These are phyloP conservation scores for Nadsonia commutata DNA, from an alignment of 1,139 yeast species.

Conservation along the genomic window DNA sequence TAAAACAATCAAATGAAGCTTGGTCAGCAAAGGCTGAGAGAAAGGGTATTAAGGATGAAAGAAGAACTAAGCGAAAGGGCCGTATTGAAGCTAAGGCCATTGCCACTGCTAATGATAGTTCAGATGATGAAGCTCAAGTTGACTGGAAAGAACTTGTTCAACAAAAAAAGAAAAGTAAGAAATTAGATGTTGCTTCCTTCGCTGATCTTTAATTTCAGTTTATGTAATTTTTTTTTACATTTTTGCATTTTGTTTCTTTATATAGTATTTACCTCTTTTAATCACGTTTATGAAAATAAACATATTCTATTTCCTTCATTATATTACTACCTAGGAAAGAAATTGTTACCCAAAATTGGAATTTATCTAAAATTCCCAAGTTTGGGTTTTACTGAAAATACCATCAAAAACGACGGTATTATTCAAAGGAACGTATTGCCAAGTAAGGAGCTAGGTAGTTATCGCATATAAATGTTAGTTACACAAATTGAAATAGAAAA, in stretches of 20 bases:
- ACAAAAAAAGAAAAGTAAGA: slow-evolving; percentile 41
- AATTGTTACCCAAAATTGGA: too few relatives aligned
- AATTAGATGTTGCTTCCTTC: slow-evolving; percentile 39
- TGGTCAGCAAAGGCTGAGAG: slow-evolving; percentile 61
- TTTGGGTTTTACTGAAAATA: slow-evolving; percentile 30
- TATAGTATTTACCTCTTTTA: too few relatives aligned
- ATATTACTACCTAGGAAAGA: too few relatives aligned
- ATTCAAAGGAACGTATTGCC: slow-evolving; percentile 61
- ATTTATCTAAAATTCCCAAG: slow-evolving; percentile 3
- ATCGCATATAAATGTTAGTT: slow-evolving; percentile 6
- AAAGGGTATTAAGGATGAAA: slow-evolving; percentile 39
- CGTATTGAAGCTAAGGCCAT: slow-evolving; percentile 34
- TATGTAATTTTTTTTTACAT: too few relatives aligned
- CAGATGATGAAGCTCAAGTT: slow-evolving; percentile 27
- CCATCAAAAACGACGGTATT: slow-evolving; percentile 60
- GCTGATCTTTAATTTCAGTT: slow-evolving; percentile 41
- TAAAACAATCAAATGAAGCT: slow-evolving; percentile 38
- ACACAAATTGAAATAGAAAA: neutral
- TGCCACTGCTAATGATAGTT: slow-evolving; percentile 21
- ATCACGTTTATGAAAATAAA: too few relatives aligned
- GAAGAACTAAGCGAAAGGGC: slow-evolving; percentile 31
- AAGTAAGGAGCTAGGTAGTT: slow-evolving; percentile 33
- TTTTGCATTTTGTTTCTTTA: too few relatives aligned
- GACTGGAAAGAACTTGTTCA: slow-evolving; percentile 87
- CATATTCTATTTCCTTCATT: too few relatives aligned